Evolutionary conservation across 2,329 filamentous ascomycete species (phyloP).

Genomic region (Hypoxylon rubiginosum): DNA sequence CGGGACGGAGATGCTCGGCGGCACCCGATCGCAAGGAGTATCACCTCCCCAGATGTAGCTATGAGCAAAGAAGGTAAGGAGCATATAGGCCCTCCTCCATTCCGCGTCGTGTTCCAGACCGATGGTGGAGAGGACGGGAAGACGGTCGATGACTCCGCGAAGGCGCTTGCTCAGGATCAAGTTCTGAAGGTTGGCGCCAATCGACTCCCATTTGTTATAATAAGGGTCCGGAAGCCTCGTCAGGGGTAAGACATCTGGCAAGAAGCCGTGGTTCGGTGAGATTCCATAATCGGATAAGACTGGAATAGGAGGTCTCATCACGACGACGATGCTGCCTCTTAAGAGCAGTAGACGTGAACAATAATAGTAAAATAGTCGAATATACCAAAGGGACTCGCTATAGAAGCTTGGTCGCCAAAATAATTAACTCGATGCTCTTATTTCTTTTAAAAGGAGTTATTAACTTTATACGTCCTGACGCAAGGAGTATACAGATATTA

Average conservation of each 20-base stretch:
- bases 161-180: conserved; percentile 88
- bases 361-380: conserved; percentile 1
- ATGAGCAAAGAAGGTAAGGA: conserved; percentile 92
- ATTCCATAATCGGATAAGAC: conserved; percentile 82
- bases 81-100: conserved; percentile 93
- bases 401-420: neutral
- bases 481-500: conserved; percentile 73
- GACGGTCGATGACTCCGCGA: conserved; percentile 80
- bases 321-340: conserved; percentile 33
- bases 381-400: conserved; percentile 14
- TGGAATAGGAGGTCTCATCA: conserved; percentile 73
- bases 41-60: conserved; percentile 97
- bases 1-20: conserved; percentile 85
- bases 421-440: conserved; percentile 2
- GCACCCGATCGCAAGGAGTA: conserved; percentile 81
- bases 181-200: conserved; percentile 87
- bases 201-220: conserved; percentile 94
- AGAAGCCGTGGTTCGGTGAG: conserved; percentile 84
- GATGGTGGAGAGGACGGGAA: conserved; percentile 86
- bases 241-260: conserved; percentile 84
- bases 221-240: conserved; percentile 87
- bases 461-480: conserved; percentile 63
- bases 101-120: conserved; percentile 86
- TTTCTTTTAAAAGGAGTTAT: conserved; percentile 32
- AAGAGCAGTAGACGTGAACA: conserved; percentile 7